Evolutionary conservation across 2,329 filamentous ascomycete species (phyloP).

Genomic region (Epichloe sp.): DNA sequence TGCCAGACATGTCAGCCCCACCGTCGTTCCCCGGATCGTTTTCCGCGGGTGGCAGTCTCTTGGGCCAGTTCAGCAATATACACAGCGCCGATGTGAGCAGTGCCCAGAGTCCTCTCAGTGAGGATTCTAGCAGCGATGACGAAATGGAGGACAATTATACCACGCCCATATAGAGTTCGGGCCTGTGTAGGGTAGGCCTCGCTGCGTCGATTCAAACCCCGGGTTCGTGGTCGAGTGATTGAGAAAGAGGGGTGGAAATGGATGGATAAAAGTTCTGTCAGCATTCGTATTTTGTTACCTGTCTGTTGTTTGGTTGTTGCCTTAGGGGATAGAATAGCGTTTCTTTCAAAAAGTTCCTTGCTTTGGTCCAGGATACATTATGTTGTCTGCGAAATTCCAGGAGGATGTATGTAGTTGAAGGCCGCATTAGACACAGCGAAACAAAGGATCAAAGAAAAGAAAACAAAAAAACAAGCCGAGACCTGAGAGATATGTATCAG

Average conservation of each 20-base stretch:
- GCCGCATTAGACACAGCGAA: too few species aligned
- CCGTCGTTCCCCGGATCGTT: slow-evolving; percentile 14
- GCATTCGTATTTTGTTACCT: too few species aligned
- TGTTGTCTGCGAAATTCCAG: too few species aligned
- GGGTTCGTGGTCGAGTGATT: not conserved
- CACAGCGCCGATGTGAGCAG: slow-evolving; percentile 35
- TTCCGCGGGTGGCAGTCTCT: slow-evolving; percentile 20
- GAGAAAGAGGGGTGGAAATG: not conserved
- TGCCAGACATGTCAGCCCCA: slow-evolving; percentile 30
- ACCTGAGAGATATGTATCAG: too few species aligned
- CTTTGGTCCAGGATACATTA: too few species aligned
- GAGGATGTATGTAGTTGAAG: too few species aligned
- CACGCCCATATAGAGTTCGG: slow-evolving; percentile 10
- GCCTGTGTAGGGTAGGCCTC: not conserved
- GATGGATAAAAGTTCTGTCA: too few species aligned
- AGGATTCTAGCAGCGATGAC: slow-evolving; percentile 41
- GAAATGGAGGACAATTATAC: slow-evolving; percentile 30
- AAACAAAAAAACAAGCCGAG: too few species aligned
- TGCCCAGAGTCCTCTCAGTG: slow-evolving; percentile 36
- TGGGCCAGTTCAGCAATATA: slow-evolving; percentile 29
- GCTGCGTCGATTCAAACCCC: not conserved
- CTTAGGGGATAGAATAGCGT: too few species aligned
- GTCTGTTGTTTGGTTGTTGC: too few species aligned
- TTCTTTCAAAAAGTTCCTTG: too few species aligned
- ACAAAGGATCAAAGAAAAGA: too few species aligned